These are phyloP conservation scores for Calonectria henricotiae DNA, from an alignment of 2,329 filamentous ascomycete genomes.

Conservation along the genomic window DNA sequence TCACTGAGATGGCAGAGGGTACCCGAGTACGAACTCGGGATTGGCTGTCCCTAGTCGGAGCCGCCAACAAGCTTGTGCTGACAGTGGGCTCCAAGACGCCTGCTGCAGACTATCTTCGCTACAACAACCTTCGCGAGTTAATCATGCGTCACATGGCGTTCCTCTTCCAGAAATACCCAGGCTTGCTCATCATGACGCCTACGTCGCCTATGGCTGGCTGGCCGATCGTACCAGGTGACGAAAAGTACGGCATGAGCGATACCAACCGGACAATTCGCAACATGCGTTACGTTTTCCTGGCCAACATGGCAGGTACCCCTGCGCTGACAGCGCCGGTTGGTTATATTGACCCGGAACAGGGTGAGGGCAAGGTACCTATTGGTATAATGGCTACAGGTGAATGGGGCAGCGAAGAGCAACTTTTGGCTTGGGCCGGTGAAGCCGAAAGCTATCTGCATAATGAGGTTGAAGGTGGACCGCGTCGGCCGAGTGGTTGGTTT, in stretches of 20 bases:
- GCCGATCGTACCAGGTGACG: conserved; percentile 73
- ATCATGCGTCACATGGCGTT: conserved; percentile 85
- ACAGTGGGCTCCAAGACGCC: conserved; percentile 76
- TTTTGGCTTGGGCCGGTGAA: conserved; percentile 74
- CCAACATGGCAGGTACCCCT: conserved; percentile 87
- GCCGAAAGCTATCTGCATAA: conserved; percentile 71
- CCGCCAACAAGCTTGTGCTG: conserved; percentile 81
- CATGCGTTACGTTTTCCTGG: conserved; percentile 90
- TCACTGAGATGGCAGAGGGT: conserved; percentile 76
- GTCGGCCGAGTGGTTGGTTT: conserved; percentile 70
- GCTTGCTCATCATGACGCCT: conserved; percentile 84
- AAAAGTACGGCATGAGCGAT: conserved; percentile 82
- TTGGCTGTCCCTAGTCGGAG: conserved; percentile 72
- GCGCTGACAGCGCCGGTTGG: conserved; percentile 83
- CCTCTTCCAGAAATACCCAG: conserved; percentile 80
- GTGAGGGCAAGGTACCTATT: conserved; percentile 73
- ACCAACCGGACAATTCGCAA: conserved; percentile 80
- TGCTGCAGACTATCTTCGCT: conserved; percentile 80
- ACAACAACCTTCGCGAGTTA: conserved; percentile 81
- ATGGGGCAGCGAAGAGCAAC: conserved; percentile 77
- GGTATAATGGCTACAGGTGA: conserved; percentile 77
- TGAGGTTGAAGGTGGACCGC: conserved; percentile 65
- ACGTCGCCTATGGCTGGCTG: conserved; percentile 84
- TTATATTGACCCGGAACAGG: conserved; percentile 74
- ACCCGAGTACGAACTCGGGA: conserved; percentile 63